A percentile compares a stretch with the other conserved stretches of the same genome.
These are phyloP conservation scores for Botrytis sinoallii DNA, from an alignment of 2,329 filamentous ascomycete species.

Conservation along the genomic window DNA sequence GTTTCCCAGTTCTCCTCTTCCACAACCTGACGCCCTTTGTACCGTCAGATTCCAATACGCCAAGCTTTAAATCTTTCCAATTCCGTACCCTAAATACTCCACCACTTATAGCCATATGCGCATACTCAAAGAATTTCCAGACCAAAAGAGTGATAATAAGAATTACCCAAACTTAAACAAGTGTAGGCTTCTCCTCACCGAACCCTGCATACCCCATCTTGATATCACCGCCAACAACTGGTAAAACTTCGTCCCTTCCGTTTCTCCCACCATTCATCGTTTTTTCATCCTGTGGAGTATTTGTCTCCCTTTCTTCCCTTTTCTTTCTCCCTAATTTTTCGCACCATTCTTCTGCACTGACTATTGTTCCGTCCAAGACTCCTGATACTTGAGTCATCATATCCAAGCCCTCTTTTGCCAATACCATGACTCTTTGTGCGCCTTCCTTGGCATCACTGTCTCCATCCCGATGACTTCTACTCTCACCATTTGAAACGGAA, in stretches of 20 bases:
- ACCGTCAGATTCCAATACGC: neutral
- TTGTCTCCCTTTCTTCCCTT: constrained; percentile 32
- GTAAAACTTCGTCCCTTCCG: neutral
- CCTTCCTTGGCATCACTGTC: constrained; percentile 50
- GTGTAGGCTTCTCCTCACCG: neutral
- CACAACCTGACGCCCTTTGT: neutral
- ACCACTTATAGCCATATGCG: neutral
- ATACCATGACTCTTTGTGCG: constrained; percentile 75
- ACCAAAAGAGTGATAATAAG: neutral
- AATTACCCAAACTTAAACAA: neutral
- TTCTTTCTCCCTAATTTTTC: constrained; percentile 61
- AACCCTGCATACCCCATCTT: constrained; percentile 2
- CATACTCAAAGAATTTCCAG: neutral
- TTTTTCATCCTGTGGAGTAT: neutral
- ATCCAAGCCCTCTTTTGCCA: constrained; percentile 86
- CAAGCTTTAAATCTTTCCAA: neutral
- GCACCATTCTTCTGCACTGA: constrained; percentile 90
- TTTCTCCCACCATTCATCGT: neutral
- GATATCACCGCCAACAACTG: neutral
- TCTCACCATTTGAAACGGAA: constrained; percentile 44
- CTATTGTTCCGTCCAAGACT: constrained; percentile 83
- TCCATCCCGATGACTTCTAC: constrained; percentile 30
- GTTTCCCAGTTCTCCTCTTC: neutral
- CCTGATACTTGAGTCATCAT: constrained; percentile 91
- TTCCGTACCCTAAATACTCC: neutral